Base-by-base conservation (phyloP, 306 rosid species). In the Pyrus bretschneideri region DNA sequence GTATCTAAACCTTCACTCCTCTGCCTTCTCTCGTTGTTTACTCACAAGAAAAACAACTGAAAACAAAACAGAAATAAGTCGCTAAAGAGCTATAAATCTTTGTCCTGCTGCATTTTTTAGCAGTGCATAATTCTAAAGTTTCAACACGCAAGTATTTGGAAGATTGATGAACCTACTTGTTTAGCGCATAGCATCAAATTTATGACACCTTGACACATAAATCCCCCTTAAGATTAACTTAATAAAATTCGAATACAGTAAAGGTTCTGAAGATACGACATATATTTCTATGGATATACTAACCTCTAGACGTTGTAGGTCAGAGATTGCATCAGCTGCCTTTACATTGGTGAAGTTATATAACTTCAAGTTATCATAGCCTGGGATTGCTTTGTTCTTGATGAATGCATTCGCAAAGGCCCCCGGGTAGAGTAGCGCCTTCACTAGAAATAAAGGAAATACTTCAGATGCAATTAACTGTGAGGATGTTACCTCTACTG, bases 271-370 rank as follows among this genome's bases (percentile, higher is more conserved):
- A 72, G 49, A 23, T 58, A 18, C 31, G 23, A 23, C 27, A 45
- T 35, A 35, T 38, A 30, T 63, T 30, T 21, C 44, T 40, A 27
- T 22, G 19, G 33, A 78, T 11, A 55, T 22, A 81, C 82, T 14
- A 67, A 93, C 97, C 98, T 93, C 98, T 22, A 93, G 82, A 80
- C 81, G 91, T 35, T 85, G 89, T 22, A 94, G 91, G 86, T 89
- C 91, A 68, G 90, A 83, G 19, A 46, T 33, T 14, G 84, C 72
- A 61, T 83, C 75, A 65, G 80, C 69, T 6, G 78, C 23, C 67
- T 80, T 83, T n/a, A 75, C 23, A 67, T 69, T 15, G 65, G 80
- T 81, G 78, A 83, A 75, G 23, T 86, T 76, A 78, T 82, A 52
- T 29, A 85, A 73, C 51, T 84, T 78, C 76, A 90, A 59, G 73